Conservation (phyloP, 1,284 basidiomycete genomes). For the Mycena citricolor region DNA sequence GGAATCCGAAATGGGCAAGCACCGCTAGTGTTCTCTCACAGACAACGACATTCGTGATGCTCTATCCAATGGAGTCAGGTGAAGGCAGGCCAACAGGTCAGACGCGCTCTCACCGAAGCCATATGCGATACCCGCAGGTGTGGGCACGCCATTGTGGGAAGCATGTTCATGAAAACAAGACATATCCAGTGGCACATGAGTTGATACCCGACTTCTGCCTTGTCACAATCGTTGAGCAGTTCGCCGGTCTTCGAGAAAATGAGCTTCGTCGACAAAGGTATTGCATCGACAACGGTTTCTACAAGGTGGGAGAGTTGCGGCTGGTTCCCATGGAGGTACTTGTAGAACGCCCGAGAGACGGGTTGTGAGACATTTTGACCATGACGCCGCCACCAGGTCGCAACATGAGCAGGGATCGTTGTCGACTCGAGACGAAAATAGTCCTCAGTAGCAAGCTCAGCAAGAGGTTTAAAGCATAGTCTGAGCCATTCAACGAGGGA, state of each 20-base stretch:
- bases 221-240: slow-evolving; percentile 22
- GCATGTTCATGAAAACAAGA: slow-evolving; percentile 24
- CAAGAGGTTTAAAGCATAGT: slow-evolving; percentile 28
- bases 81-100: neutral
- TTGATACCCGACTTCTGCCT: slow-evolving; percentile 29
- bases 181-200: slow-evolving; percentile 35
- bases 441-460: slow-evolving; percentile 29
- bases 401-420: slow-evolving; percentile 13
- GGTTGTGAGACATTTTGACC: neutral
- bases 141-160: slow-evolving; percentile 28
- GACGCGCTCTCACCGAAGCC: slow-evolving; percentile 26
- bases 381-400: slow-evolving; percentile 13
- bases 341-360: slow-evolving; percentile 6
- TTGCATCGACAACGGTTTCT: slow-evolving; percentile 4
- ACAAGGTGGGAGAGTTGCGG: slow-evolving; percentile 19
- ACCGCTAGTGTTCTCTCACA: slow-evolving; percentile 23
- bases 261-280: slow-evolving; percentile 13
- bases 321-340: slow-evolving; percentile 15
- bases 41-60: slow-evolving; percentile 24
- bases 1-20: slow-evolving; percentile 23
- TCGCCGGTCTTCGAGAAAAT: slow-evolving; percentile 17
- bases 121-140: slow-evolving; percentile 30
- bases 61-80: slow-evolving; percentile 9
- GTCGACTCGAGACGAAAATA: slow-evolving; percentile 21
- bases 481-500: slow-evolving; percentile 28